A percentile compares a stretch with the other conserved stretches of the same genome.
These are phyloP conservation scores for Populus hybrid DNA, from an alignment of 441 rosid genomes.

Conservation along the genomic window DNA sequence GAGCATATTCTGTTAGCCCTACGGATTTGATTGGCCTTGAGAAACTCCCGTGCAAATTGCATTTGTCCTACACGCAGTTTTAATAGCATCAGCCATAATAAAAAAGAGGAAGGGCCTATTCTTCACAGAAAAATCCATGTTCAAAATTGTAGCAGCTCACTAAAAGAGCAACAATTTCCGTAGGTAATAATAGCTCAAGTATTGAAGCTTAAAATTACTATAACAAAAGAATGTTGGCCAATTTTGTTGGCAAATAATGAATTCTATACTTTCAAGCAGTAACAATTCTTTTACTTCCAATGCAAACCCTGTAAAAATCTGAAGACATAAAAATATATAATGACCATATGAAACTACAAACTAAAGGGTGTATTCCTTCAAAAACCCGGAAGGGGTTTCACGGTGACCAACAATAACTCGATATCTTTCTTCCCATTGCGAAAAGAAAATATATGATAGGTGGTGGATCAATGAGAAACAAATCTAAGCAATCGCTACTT, in stretches of 20 bases:
- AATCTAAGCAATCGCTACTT: slow-evolving; percentile 18
- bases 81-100: no score
- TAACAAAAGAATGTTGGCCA: not conserved
- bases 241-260: not conserved
- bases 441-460: slow-evolving; percentile 19
- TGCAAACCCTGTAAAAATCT: slow-evolving; percentile 10
- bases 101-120: no score
- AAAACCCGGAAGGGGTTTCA: not conserved
- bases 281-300: slow-evolving; percentile 20
- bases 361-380: slow-evolving; percentile 21
- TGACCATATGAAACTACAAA: slow-evolving; percentile 3
- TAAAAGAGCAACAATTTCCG: not conserved
- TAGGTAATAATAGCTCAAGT: no score
- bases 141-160: no score
- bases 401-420: slow-evolving; percentile 14
- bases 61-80: no score
- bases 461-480: slow-evolving; percentile 20
- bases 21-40: no score
- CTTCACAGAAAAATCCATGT: no score
- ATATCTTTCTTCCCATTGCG: slow-evolving; percentile 23
- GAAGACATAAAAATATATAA: not conserved
- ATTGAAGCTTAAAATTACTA: not conserved
- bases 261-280: slow-evolving; percentile 18
- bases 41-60: no score
- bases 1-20: no score